Percentiles rank a stretch among this genome's conserved stretches.
These are phyloP conservation scores for Xylaria sp. DNA, from an alignment of 2,329 filamentous ascomycete species.

Conservation along the genomic window DNA sequence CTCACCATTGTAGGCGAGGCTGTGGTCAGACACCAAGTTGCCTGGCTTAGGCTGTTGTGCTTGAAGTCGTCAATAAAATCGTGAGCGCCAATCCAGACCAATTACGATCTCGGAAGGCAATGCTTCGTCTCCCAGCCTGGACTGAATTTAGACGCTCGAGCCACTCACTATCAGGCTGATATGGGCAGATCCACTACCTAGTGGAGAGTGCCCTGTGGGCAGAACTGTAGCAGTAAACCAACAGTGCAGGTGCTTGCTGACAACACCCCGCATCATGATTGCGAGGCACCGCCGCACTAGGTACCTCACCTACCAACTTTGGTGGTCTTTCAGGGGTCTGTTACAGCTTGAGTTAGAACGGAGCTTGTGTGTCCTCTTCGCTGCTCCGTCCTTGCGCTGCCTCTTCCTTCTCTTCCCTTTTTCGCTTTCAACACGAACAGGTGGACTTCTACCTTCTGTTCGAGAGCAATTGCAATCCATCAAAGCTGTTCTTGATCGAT, in stretches of 20 bases:
- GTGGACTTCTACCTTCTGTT: conserved; percentile 31
- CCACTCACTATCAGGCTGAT: conserved; percentile 35
- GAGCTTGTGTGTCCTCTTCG: conserved; percentile 45
- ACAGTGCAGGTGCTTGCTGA: not conserved
- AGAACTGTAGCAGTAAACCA: too few species aligned
- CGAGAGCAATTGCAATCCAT: conserved; percentile 12
- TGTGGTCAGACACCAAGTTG: conserved; percentile 21
- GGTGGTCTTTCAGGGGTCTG: conserved; percentile 37
- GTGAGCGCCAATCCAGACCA: conserved; percentile 5
- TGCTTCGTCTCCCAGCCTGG: conserved; percentile 9
- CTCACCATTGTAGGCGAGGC: conserved; percentile 34
- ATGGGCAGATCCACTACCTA: conserved; percentile 11
- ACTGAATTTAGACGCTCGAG: conserved; percentile 23
- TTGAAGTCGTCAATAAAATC: conserved; percentile 16
- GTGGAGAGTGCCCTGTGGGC: not conserved
- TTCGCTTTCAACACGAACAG: conserved; percentile 21
- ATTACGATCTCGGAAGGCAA: conserved; percentile 25
- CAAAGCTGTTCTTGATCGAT: conserved; percentile 5
- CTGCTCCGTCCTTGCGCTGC: conserved; percentile 13
- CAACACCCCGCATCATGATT: conserved; percentile 42
- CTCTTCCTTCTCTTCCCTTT: conserved; percentile 24
- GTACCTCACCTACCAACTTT: conserved; percentile 5
- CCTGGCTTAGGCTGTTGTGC: conserved; percentile 19
- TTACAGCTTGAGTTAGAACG: conserved; percentile 30
- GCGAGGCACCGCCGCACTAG: conserved; percentile 19